Evolutionary conservation across 1,139 yeast species (phyloP), one percentile per base, ranked within the genome.

Genomic region (Debaryomyces robertsiae): DNA sequence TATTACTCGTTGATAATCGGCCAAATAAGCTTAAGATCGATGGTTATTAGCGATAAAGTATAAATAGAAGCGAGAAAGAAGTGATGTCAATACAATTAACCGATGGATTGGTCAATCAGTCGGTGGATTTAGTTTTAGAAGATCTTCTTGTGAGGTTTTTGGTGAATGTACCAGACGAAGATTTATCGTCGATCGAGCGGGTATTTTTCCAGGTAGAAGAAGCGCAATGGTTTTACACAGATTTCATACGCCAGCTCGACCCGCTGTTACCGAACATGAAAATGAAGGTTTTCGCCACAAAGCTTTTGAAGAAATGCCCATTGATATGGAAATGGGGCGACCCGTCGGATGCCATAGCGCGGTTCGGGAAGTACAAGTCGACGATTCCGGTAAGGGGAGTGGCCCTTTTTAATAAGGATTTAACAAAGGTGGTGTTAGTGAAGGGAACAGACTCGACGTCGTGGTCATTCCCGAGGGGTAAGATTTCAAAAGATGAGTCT

Each of bases 381-480:
- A 81, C 87, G 4, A 93, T 94, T 42, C 99, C 99, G 0, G 99
- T 94, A 1, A 75, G 99, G 55, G 99, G 99, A 17, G 94, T 94
- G 39, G 96, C 96, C 10, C 72, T 94, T 39, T 77, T 94, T 53
- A 90, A 89, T 59, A 72, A 76, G 41, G 79, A 77, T 32, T 65
- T 89, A 68, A 77, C 82, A 43, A 88, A 87, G 56, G 73, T 89
- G 6, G 58, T 94, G 30, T 67, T 94, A 53, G 95, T 93, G 3
- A 83, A 88, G 57, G 98, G 97, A 2, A 83, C 84, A 45, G 95
- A 88, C 50, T 79, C 91, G n/a, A 70, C 71, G 30, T 64, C 84
- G 9, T 94, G 98, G 98, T 88, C 96, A 4, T 94, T 94, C 56
- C 99, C 99, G 4, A 74, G 96, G 60, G 99, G 99, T 6, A 94